Evolutionary conservation across 495 filamentous ascomycete genomes (phyloP), one percentile per base, ranked within the genome.

Genomic region (Evernia prunastri): DNA sequence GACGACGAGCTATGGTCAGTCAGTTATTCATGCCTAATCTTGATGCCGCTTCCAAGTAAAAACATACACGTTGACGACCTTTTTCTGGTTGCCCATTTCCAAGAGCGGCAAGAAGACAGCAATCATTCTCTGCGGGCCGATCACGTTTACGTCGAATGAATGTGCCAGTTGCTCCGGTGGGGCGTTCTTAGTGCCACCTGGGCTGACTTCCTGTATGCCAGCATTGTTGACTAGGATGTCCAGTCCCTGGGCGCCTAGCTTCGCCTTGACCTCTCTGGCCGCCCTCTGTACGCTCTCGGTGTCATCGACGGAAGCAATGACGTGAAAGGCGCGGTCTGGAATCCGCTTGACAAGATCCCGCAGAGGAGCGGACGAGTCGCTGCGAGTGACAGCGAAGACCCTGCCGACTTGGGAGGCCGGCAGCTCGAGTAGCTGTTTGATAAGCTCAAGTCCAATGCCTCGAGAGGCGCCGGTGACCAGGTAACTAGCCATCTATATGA

Each of bases 191-290:
- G n/a, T n/a, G n/a, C n/a, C n/a, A n/a, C n/a, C n/a, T n/a, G n/a
- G n/a, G 36, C 7, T 37, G 6, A 37, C 36, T 7, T 37, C 36
- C 12, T 37, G 36, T 37, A 29, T 62, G 3, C 78, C 82, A 0
- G 75, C 81, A 65, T 84, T 83, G 64, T 82, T 81, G 47, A 85
- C 78, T 27, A 86, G 67, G 49, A 79, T 75, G 64, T 85, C 82
- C 1, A 85, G n/a, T n/a, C n/a, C 74, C 51, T 78, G 77, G 20
- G 73, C 76, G 9, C 72, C 73, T 27, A 18, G 18, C 7, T 71
- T 68, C 5, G 69, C 72, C n/a, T n/a, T n/a, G 2, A 78, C 76
- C 33, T 71, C 58, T 5, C 66, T 66, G 0, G 71, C 78, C 5
- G 80, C 79, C 63, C 75, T 73, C 65, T 76, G 70, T 15, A 84